Base-by-base conservation (phyloP, 2,329 filamentous ascomycete species). In the Colletotrichum liriopes region DNA sequence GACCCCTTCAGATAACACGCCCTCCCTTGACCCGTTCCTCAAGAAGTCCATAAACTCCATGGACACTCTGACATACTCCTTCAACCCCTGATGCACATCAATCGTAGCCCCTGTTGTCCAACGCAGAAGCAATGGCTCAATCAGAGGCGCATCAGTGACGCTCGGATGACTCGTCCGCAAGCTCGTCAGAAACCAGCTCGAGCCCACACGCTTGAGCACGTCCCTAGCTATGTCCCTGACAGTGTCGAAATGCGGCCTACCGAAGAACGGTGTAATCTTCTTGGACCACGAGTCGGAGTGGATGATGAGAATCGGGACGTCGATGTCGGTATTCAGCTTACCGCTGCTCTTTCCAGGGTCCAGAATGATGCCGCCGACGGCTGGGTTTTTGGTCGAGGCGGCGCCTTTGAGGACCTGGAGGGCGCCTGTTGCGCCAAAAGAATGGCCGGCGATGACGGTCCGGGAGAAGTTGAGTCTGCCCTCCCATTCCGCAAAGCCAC, bases 291-390 rank as follows among this genome's bases (percentile, higher is more conserved):
- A 88, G 72, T 90, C 86, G 59, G 90, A 92, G 80, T 93, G 89
- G 49, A 93, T 82, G 37, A 93, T 83, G 58, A 93, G 80, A 2
- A 90, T 78, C 1, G 91, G 90, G 1, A 91, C 87, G 39, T 83
- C 76, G 73, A 92, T 84, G 51, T 91, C 84, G 70, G 84, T 78
- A 80, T 93, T 93, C 14, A 93, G 82, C 0, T 84, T 88, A 0
- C 91, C 91, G 73, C 87, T 90, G 2, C 83, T 81, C 79, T 93
- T 93, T 64, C 91, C 91, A 0, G 91, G 91, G 78, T 93, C 91
- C 39, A 93, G 84, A 61, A 90, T 85, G 72, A 93, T 87, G 26
- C 85, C 91, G 3, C 87, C 90, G 1, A 86, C 83, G 73, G 91
- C 86, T 0, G 87, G 86, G 88, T 86, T 2, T 85, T 86, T 23